Evolutionary conservation across 2,329 filamentous ascomycete species (phyloP), one percentile per base, ranked within the genome.

Genomic region (Cadophora gregata): DNA sequence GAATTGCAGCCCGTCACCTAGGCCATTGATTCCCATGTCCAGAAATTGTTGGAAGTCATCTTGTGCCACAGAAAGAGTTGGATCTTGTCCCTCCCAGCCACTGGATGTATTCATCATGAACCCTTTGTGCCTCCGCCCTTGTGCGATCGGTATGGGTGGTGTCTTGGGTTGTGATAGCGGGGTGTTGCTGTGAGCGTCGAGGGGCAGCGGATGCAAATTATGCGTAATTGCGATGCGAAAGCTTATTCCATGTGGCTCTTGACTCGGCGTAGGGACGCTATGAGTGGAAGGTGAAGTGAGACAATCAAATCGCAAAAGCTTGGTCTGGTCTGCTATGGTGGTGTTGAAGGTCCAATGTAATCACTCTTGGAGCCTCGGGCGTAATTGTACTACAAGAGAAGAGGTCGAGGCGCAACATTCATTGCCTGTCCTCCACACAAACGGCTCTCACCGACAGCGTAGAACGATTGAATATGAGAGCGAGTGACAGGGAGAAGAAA

Each of bases 1-100:
- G 73, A 89, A 90, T 67, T 84, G 82, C 74, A 89, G 80, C 62
- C 80, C 79, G 64, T 88, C 85, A 68, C 77, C 77, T 66, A 89
- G 78, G 68, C 78, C 82, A 33, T 80, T 81, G 80, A 89, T 79
- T 65, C 82, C 84, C 81, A 90, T 85, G 70, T 89, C 84, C 68
- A 90, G 81, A 66, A 88, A 89, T 71, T 89, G 86, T 70, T 87
- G 83, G 74, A 90, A 89, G 47, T 88, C 87, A 75, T 89, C 87
- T 58, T 89, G 86, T 60, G 81, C 76, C 12, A 81, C 76, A 31
- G 83, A 79, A 77, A 88, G 80, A 66, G 81, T 80, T 73, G 87
- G 84, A 72, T 88, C 85, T 74, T 86, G 83, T 59, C 81, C 80
- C 71, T 84, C 83, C 87, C 87, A 89, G 9, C 70, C 70, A 21